Base-by-base conservation (phyloP, 1,284 basidiomycete genomes). In the Trametes pubescens region DNA sequence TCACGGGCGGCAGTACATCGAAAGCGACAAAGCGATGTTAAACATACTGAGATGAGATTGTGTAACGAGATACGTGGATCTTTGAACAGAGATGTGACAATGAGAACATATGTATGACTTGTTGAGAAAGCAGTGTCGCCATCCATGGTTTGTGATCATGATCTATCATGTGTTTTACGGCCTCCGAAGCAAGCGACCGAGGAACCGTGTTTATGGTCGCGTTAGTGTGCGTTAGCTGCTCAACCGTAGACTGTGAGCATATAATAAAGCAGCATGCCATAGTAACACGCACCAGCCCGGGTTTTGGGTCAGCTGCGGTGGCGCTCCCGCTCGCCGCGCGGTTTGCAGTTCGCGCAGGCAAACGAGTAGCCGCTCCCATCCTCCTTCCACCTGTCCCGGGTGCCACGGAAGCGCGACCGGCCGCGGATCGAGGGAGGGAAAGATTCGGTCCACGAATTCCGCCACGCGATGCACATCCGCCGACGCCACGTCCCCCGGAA, bases 391-490 rank as follows among this genome's bases (percentile, higher is more conserved):
- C 56, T 43, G 51, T 1, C 51, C 37, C 40, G 64, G 57, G 26
- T 65, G 64, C 64, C 64, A 65, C 26, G 59, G 59, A 9, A 57
- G 56, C 55, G 54, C 56, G 46, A 61, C 46, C 29, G 56, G 64
- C 22, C 52, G 44, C 34, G 56, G 40, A 37, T 61, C 60, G 6
- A 65, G 44, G 32, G 26, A n/a, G 10, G 64, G 64, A 52, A 65
- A 65, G 46, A 65, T 65, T 29, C 34, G 22, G 38, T 65, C 64
- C 29, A 65, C 26, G 54, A 57, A 53, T 38, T 43, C 44, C 46
- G 64, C 64, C 16, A 55, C 52, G 24, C 26, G 32, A 9, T 11
- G 24, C 35, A 44, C 56, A 11, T 59, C 54, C 24, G 46, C 52
- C 11, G 40, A 18, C 24, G 44, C 40, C 52, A 61, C 44, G 14